A percentile compares a stretch with the other conserved stretches of the same genome.
phyloP scores from a whole-genome alignment of 306 rosid species.

The Cicer bijugum region DNA sequence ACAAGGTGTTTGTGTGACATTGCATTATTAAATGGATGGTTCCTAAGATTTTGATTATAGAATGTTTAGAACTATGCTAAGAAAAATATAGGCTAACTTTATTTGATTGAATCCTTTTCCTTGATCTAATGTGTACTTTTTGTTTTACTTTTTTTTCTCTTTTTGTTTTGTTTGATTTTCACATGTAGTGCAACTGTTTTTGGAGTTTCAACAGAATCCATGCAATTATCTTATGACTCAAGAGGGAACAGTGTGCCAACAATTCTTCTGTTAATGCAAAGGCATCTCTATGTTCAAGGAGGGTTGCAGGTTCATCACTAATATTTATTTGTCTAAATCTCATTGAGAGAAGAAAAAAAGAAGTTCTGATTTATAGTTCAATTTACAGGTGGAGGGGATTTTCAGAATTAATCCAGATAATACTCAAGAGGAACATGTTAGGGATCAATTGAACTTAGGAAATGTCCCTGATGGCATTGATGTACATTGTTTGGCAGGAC shows the following conservation, averaged over 20 bases:
- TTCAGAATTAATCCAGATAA: constrained; percentile 86
- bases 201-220: constrained; percentile 95
- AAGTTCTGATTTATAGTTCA: too few species aligned
- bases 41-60: not conserved
- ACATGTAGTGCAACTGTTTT: constrained; percentile 76
- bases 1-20: not conserved
- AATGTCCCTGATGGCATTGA: constrained; percentile 78
- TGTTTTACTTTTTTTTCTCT: constrained; percentile 30
- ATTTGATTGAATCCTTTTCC: constrained; percentile 10
- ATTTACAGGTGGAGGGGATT: constrained; percentile 67
- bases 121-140: constrained; percentile 22
- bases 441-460: constrained; percentile 81
- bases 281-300: constrained; percentile 72
- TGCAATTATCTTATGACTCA: constrained; percentile 83
- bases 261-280: constrained; percentile 87
- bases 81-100: not conserved
- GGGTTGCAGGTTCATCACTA: constrained; percentile 66
- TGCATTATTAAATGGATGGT: not conserved
- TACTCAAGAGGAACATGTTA: constrained; percentile 79
- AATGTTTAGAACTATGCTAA: not conserved
- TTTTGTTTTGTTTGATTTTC: constrained; percentile 39
- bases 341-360: too few species aligned
- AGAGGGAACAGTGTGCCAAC: constrained; percentile 96
- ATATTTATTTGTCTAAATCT: too few species aligned
- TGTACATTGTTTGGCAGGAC: constrained; percentile 86